Percentiles rank a stretch among this genome's conserved stretches.
phyloP scores from a whole-genome alignment of 768 basidiomycete species.

The Hygrophoropsis aurantiaca region DNA sequence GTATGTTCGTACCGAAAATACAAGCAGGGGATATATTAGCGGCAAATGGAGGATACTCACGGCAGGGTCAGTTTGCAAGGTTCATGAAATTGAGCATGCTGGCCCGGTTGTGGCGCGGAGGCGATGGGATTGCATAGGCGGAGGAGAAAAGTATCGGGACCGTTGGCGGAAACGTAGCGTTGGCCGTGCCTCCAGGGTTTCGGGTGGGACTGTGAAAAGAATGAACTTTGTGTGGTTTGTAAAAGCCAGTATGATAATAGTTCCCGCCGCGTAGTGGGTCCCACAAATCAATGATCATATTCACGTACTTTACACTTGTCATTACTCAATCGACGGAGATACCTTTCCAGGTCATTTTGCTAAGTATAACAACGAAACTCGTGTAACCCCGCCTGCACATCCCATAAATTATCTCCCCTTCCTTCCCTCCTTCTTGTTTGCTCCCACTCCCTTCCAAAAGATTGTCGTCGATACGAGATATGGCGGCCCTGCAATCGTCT shows the following conservation, averaged over 20 bases:
- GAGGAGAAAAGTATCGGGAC: background rate
- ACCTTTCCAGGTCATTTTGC: constrained; percentile 2
- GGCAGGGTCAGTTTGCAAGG: background rate
- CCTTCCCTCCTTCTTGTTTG: background rate
- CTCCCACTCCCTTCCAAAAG: constrained; percentile 15
- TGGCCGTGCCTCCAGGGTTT: background rate
- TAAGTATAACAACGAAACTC: constrained; percentile 13
- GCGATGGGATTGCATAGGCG: background rate
- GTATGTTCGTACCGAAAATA: background rate
- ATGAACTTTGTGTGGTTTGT: background rate
- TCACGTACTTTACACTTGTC: constrained; percentile 1
- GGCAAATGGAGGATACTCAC: background rate
- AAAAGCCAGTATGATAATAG: background rate
- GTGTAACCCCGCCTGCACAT: constrained; percentile 1
- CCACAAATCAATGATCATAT: constrained; percentile 3
- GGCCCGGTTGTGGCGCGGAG: background rate
- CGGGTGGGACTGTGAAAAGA: background rate
- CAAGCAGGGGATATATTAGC: background rate
- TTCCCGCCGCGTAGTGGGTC: constrained; percentile 2
- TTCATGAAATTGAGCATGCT: background rate
- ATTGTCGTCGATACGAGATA: constrained; percentile 11
- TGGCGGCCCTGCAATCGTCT: constrained; percentile 10
- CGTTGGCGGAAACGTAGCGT: background rate
- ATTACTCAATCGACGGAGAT: constrained; percentile 12
- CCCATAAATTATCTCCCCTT: background rate